A percentile compares a stretch with the other conserved stretches of the same genome.
These are phyloP conservation scores for Dryas octopetala DNA, from an alignment of 306 rosid species.

Conservation along the genomic window DNA sequence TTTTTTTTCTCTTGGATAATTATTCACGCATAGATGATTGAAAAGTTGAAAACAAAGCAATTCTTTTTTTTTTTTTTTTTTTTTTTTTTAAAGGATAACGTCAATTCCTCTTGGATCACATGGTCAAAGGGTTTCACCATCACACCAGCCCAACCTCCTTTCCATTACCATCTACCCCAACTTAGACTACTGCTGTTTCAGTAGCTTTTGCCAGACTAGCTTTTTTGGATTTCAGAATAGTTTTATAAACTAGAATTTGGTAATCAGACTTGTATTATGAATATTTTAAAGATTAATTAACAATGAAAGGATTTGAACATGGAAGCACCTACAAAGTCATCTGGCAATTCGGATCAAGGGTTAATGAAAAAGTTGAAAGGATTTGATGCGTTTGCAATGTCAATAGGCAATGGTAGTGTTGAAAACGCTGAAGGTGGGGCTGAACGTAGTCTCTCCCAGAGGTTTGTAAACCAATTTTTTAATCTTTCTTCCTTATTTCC, in stretches of 20 bases:
- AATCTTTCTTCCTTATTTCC: slow-evolving; percentile 3
- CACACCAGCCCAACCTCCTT: slow-evolving; percentile 18
- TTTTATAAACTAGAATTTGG: slow-evolving; percentile 13
- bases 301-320: slow-evolving; percentile 59
- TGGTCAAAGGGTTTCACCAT: slow-evolving; percentile 68
- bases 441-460: slow-evolving; percentile 60
- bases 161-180: slow-evolving; percentile 8
- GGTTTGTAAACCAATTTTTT: slow-evolving; percentile 46
- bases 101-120: slow-evolving; percentile 37
- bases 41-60: no score
- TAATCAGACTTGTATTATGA: neutral
- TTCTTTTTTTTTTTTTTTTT: no score
- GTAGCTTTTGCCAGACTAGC: slow-evolving; percentile 41
- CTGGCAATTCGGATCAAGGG: slow-evolving; percentile 76
- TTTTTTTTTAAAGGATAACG: no score
- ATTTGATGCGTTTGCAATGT: slow-evolving; percentile 54
- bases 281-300: neutral
- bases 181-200: slow-evolving; percentile 35
- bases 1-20: no score
- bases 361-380: slow-evolving; percentile 75
- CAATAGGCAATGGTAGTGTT: no score
- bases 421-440: slow-evolving; percentile 62
- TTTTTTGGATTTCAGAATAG: neutral
- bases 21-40: no score
- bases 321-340: slow-evolving; percentile 69